phyloP scores from a whole-genome alignment of 306 rosid genomes.

The Rosa rugosa region DNA sequence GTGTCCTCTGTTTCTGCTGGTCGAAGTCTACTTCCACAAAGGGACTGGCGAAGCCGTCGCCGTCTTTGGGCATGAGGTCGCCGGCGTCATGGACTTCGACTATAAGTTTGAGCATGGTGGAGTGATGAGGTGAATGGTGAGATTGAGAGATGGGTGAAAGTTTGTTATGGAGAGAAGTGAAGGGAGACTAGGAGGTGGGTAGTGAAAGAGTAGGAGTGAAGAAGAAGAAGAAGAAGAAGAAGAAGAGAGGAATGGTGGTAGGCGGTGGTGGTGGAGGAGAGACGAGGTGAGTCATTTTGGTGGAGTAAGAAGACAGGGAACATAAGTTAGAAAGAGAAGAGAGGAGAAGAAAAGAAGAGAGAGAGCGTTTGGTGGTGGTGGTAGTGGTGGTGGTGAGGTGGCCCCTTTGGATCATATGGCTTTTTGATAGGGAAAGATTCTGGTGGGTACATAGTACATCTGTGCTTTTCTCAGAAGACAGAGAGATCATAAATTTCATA shows the following conservation, averaged over 20 bases:
- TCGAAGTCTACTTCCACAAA: slow-evolving; percentile 68
- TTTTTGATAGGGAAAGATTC: slow-evolving; percentile 29
- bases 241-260: slow-evolving; percentile 10
- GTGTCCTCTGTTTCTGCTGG: slow-evolving; percentile 55
- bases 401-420: slow-evolving; percentile 21
- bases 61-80: slow-evolving; percentile 81
- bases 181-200: slow-evolving; percentile 10
- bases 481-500: slow-evolving; percentile 2
- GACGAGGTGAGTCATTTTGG: slow-evolving; percentile 35
- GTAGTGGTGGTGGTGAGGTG: slow-evolving; percentile 26
- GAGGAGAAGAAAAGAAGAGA: slow-evolving; percentile 4
- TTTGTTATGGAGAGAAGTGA: not conserved
- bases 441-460: slow-evolving; percentile 8
- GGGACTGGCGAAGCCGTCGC: slow-evolving; percentile 73
- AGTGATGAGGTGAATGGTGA: not conserved
- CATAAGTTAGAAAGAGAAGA: slow-evolving; percentile 23
- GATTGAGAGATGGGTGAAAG: not conserved
- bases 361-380: slow-evolving; percentile 19
- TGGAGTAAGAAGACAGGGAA: slow-evolving; percentile 60
- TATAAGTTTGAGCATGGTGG: slow-evolving; percentile 57
- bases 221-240: slow-evolving; percentile 26
- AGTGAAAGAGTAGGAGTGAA: slow-evolving; percentile 13
- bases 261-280: too few relatives aligned
- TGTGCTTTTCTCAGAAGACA: not conserved
- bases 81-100: slow-evolving; percentile 73